Conservation (phyloP, 208 protist species). For the Tetramitus jugosus region DNA sequence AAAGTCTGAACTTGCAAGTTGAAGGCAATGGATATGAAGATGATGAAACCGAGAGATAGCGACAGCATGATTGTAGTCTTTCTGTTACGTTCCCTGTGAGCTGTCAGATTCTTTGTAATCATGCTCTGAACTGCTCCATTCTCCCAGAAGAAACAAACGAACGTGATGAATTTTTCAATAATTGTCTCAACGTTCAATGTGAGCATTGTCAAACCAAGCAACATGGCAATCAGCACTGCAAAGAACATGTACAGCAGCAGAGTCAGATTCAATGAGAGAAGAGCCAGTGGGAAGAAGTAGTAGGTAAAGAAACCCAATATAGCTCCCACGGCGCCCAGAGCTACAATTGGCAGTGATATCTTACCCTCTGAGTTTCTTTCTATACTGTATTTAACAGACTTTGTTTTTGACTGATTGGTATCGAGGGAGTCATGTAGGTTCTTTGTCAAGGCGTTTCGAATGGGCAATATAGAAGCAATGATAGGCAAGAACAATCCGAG, state of each 20-base stretch:
- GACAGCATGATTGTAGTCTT: constrained; percentile 91
- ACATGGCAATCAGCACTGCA: constrained; percentile 65
- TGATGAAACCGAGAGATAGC: constrained; percentile 74
- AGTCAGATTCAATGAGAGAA: constrained; percentile 67
- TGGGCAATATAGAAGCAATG: constrained; percentile 66
- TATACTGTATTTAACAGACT: constrained; percentile 60
- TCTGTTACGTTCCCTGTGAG: constrained; percentile 76
- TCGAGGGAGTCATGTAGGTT: constrained; percentile 70
- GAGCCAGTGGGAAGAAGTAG: constrained; percentile 73
- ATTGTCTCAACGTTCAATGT: constrained; percentile 74
- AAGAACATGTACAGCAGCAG: constrained; percentile 88
- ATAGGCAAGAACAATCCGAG: constrained; percentile 65
- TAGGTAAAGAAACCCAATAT: constrained; percentile 74
- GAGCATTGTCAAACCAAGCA: constrained; percentile 72
- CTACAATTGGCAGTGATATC: neutral
- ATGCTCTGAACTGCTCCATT: constrained; percentile 50
- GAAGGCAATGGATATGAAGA: constrained; percentile 81
- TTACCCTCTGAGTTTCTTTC: constrained; percentile 32
- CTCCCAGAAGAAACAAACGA: constrained; percentile 79
- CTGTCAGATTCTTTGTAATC: constrained; percentile 73
- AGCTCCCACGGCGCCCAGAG: neutral
- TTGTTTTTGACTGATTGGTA: constrained; percentile 52
- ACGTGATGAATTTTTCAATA: constrained; percentile 45
- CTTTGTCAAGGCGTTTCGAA: constrained; percentile 52
- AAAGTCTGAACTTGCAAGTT: constrained; percentile 56